Evolutionary conservation across 345 rosid species (phyloP), one percentile per base, ranked within the genome.

Genomic region (Euphorbia peplus): DNA sequence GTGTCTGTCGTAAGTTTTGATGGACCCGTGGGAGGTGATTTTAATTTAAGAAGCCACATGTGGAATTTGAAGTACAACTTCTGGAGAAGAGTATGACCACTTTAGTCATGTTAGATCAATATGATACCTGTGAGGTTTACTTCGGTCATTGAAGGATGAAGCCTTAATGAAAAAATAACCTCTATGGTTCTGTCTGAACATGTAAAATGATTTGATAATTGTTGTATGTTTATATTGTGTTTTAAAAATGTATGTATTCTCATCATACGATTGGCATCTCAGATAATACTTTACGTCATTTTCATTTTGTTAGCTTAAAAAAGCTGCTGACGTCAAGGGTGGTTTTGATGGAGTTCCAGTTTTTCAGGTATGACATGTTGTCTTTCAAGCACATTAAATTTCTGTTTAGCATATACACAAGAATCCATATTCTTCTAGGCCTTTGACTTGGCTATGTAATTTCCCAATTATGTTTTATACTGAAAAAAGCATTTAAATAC

Each of bases 261-360:
- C 39, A 29, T 50, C 26, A 30, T 44, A 30, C 29, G 63, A 19
- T 25, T 64, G 24, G 71, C 39, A 47, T 11, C 13, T 37, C 41
- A 22, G 24, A 67, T 30, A 25, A 52, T 28, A 13, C 70, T 77
- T 63, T 28, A 29, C 69, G 22, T 8, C 50, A 52, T 67, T 75
- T n/a, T 50, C 35, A 80, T 64, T 35, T 60, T 70, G 29, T 62
- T 81, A 90, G 97, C 72, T 90, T 72, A 88, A 90, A 83, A 88
- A 90, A 83, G 74, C 87, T 56, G 69, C 86, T 13, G 81, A 68
- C 79, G 64, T 61, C 37, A 88, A 73, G 73, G 77, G 63, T 67
- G 91, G 89, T 30, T 93, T 93, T 70, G 97, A 93, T 81, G 97
- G 97, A 81, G 98, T 93, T 78, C 98, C 98, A 2, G 88, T 93